Conservation (phyloP, 306 rosid genomes). For the Medicago lupulina region DNA sequence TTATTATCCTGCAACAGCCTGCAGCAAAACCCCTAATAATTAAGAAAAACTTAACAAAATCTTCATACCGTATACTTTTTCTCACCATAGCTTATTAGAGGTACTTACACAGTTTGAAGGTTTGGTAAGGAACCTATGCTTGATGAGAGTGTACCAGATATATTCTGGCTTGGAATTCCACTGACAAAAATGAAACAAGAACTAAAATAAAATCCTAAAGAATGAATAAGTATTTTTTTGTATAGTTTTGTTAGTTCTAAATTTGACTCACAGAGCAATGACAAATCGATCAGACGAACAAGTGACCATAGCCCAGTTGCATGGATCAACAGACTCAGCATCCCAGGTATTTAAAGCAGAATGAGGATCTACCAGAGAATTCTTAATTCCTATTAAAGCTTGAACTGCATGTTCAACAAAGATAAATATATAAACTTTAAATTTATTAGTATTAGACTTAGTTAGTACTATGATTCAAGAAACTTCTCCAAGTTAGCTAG, state of each 20-base stretch:
- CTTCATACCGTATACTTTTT: not conserved
- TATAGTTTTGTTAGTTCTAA: not conserved
- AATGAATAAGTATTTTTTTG: not conserved
- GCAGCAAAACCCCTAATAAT: slow-evolving; percentile 34
- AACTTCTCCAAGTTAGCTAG: slow-evolving; percentile 29
- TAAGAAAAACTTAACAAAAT: slow-evolving; percentile 23
- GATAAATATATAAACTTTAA: not conserved
- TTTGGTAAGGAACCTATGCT: slow-evolving; percentile 83
- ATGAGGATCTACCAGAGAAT: slow-evolving; percentile 66
- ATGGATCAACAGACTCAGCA: slow-evolving; percentile 86
- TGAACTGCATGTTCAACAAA: slow-evolving; percentile 55
- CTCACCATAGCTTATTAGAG: not conserved
- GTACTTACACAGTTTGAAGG: slow-evolving; percentile 75
- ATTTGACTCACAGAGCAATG: slow-evolving; percentile 64
- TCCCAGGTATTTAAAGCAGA: slow-evolving; percentile 76
- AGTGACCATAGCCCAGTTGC: slow-evolving; percentile 87
- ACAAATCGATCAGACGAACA: slow-evolving; percentile 77
- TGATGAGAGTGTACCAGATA: slow-evolving; percentile 86
- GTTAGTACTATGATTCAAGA: not conserved
- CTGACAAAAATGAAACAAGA: slow-evolving; percentile 45
- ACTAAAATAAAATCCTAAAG: slow-evolving; percentile 23
- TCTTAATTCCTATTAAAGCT: slow-evolving; percentile 71
- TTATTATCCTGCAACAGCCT: slow-evolving; percentile 82
- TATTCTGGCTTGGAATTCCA: slow-evolving; percentile 79
- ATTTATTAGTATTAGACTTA: not conserved